Evolutionary conservation across 331 rosid genomes (phyloP).

Genomic region (Dryas integrifolia): DNA sequence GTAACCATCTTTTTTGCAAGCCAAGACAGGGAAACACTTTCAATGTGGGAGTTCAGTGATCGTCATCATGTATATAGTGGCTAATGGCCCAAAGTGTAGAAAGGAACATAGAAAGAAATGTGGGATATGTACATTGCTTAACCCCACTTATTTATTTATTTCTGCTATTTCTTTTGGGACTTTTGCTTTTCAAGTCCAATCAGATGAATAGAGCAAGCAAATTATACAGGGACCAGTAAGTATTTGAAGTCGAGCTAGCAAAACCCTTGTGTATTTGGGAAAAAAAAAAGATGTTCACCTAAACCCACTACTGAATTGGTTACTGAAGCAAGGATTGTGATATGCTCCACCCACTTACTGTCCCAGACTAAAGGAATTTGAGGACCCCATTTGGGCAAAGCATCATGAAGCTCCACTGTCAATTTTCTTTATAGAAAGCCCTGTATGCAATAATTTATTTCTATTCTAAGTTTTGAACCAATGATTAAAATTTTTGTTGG

Average conservation of each 20-base stretch:
- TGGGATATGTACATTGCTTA: constrained; percentile 6
- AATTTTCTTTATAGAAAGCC: background rate
- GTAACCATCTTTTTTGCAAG: constrained; percentile 42
- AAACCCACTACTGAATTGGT: background rate
- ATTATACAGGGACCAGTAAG: constrained; percentile 13
- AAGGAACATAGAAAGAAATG: constrained; percentile 22
- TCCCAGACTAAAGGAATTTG: background rate
- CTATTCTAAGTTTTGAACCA: constrained; percentile 7
- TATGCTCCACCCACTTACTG: background rate
- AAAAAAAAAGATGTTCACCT: background rate
- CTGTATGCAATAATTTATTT: background rate
- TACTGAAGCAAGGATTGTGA: background rate
- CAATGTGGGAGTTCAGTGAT: constrained; percentile 26
- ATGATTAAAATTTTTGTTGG: constrained; percentile 29
- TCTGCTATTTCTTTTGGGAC: background rate
- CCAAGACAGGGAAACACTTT: constrained; percentile 26
- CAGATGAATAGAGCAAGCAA: constrained; percentile 1
- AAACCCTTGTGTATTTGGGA: constrained; percentile 10
- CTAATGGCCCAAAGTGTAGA: constrained; percentile 14
- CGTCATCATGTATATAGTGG: constrained; percentile 34
- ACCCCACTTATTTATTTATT: constrained; percentile 14
- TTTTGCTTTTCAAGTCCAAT: background rate
- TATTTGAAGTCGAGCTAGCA: constrained; percentile 7
- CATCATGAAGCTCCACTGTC: background rate
- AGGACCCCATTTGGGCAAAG: constrained; percentile 11